Base-by-base conservation (phyloP, 2,329 filamentous ascomycete genomes). In the Talaromyces rugulosus region DNA sequence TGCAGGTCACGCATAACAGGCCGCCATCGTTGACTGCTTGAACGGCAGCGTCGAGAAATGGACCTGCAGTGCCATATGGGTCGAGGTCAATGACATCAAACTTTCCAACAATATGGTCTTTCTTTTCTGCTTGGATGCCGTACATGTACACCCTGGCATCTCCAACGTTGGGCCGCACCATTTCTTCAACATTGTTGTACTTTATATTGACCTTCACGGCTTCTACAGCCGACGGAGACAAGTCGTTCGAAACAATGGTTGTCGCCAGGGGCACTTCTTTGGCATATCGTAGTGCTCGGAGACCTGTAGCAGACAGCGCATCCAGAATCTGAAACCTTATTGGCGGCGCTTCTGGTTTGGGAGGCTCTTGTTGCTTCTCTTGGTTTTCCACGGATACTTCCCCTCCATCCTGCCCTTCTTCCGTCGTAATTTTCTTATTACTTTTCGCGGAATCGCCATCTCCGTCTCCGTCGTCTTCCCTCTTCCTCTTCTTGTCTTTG, bases 51-150 rank as follows among this genome's bases (percentile, higher is more conserved):
- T 99, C 95, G 59, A 99, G 84, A 75, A 99, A 99, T 1, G 91
- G 90, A 9, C 91, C 91, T 0, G 94, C 95, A 0, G 92, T 96
- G 50, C 95, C 95, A 70, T 99, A 99, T 0, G 95, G 95, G 73
- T 99, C 95, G 33, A 99, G 84, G 73, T 99, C 95, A 66, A 99
- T 95, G 27, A 97, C 93, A 74, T 98, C 91, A 74, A 96, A 99
- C 69, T 84, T 87, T 71, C 87, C 67, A 36, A 74, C 64, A 61
- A 73, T 68, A 5, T 64, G 60, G 68, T 62, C 77, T 71, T 63
- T 80, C 23, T 75, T 52, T 75, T 67, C 59, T 77, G 72, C 52
- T 68, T 70, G 67, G 59, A 86, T 79, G 64, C 84, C 83, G 75
- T 98, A 97, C 94, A 99, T 98, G 76, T 96, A 91, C 4, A 87